These are phyloP conservation scores for Pleurotus djamor DNA, from an alignment of 768 basidiomycete species.

Conservation along the genomic window DNA sequence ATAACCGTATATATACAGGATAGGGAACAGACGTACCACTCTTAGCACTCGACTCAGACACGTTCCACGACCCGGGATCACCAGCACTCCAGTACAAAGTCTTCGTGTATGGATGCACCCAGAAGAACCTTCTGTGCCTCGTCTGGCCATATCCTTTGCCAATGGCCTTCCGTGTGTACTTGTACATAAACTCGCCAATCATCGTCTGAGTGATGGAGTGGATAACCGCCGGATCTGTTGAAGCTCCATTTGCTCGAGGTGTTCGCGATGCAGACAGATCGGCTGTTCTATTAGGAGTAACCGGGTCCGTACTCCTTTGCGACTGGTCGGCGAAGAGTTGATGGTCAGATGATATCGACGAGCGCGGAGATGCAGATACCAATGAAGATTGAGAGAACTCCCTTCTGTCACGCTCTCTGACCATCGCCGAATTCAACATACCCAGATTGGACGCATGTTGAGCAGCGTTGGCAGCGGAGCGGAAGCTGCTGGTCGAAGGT, in stretches of 20 bases:
- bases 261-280: conserved; percentile 37
- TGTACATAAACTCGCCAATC: conserved; percentile 99
- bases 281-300: conserved; percentile 44
- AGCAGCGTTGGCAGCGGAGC: conserved; percentile 66
- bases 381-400: conserved; percentile 71
- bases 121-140: conserved; percentile 95
- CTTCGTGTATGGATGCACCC: conserved; percentile 99
- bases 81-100: conserved; percentile 96
- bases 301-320: conserved; percentile 32
- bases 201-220: conserved; percentile 99
- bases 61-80: conserved; percentile 87
- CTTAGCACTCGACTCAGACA: conserved; percentile 92
- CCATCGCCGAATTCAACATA: conserved; percentile 45
- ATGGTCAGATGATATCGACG: conserved; percentile 81
- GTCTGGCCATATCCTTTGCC: conserved; percentile 90
- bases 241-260: conserved; percentile 29
- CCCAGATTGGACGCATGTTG: conserved; percentile 34
- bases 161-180: conserved; percentile 89
- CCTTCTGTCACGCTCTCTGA: conserved; percentile 50
- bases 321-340: conserved; percentile 44
- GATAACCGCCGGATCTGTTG: conserved; percentile 88
- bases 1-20: not conserved
- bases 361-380: conserved; percentile 73
- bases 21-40: conserved; percentile 67
- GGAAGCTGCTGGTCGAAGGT: conserved; percentile 81